phyloP scores from a whole-genome alignment of 2,329 filamentous ascomycete species.

The Daldinia sp. region DNA sequence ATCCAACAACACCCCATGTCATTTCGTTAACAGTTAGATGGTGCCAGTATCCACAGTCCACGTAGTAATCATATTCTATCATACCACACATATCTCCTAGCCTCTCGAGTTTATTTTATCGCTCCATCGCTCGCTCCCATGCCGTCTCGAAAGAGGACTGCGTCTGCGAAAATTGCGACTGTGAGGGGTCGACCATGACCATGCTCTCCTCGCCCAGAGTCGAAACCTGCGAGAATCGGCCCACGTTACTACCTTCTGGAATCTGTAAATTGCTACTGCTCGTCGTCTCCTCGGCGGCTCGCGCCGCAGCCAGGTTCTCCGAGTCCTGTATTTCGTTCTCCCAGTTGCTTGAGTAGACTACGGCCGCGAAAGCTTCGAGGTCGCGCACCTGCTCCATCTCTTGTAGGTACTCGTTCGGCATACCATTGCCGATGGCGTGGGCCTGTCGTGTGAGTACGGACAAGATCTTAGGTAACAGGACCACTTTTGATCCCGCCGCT shows the following conservation, averaged over 20 bases:
- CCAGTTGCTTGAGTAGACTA: constrained; percentile 90
- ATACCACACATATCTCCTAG: neutral
- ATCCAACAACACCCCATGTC: neutral
- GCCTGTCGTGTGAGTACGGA: constrained; percentile 93
- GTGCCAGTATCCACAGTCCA: neutral
- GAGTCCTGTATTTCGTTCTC: constrained; percentile 70
- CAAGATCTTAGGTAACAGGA: constrained; percentile 85
- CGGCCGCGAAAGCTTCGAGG: constrained; percentile 84
- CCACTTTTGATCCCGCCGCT: constrained; percentile 65
- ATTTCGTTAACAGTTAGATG: neutral
- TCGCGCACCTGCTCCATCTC: constrained; percentile 82
- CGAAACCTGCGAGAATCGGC: constrained; percentile 32
- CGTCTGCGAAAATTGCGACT: constrained; percentile 40
- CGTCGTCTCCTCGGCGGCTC: constrained; percentile 37
- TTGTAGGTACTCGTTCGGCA: constrained; percentile 76
- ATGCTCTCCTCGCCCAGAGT: constrained; percentile 61
- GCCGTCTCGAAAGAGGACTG: constrained; percentile 72
- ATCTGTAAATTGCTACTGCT: constrained; percentile 9
- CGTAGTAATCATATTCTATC: neutral
- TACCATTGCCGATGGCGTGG: constrained; percentile 85
- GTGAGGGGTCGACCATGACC: constrained; percentile 62
- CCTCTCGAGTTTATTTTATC: constrained; percentile 28
- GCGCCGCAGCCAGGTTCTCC: constrained; percentile 45
- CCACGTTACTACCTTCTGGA: constrained; percentile 40
- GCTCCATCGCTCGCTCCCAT: constrained; percentile 74